These are phyloP conservation scores for Juglanconis sp. DNA, from an alignment of 2,329 filamentous ascomycete genomes.

Conservation along the genomic window DNA sequence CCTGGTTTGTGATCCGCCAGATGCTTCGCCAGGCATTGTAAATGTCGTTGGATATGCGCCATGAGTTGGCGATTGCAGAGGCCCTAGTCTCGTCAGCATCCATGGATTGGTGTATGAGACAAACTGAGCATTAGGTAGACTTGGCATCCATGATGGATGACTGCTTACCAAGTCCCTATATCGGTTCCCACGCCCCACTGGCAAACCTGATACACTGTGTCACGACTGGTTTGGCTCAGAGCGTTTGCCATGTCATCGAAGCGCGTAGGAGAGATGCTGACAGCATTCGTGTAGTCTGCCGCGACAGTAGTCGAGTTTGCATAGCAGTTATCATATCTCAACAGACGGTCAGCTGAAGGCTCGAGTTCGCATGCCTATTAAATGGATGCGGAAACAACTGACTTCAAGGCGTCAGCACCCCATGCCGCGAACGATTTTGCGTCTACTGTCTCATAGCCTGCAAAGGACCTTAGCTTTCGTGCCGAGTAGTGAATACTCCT, in stretches of 20 bases:
- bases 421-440: slow-evolving; percentile 39
- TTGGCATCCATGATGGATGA: too few species aligned
- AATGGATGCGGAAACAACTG: slow-evolving; percentile 18
- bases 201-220: slow-evolving; percentile 48
- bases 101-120: too few species aligned
- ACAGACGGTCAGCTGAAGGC: not conserved
- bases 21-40: slow-evolving; percentile 48
- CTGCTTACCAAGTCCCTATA: slow-evolving; percentile 39
- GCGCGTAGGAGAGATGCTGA: slow-evolving; percentile 36
- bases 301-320: slow-evolving; percentile 38
- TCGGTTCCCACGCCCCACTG: slow-evolving; percentile 51
- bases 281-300: slow-evolving; percentile 38
- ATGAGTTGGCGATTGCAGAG: slow-evolving; percentile 42
- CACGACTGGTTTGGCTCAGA: slow-evolving; percentile 35
- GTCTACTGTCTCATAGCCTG: slow-evolving; percentile 41
- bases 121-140: too few species aligned
- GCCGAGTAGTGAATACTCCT: too few species aligned
- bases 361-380: not conserved
- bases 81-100: slow-evolving; percentile 28
- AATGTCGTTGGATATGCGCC: slow-evolving; percentile 54
- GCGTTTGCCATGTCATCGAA: slow-evolving; percentile 45
- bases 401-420: slow-evolving; percentile 52
- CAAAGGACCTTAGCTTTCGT: not conserved
- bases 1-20: slow-evolving; percentile 51
- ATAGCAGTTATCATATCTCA: slow-evolving; percentile 48